Evolutionary conservation across 352 stramenopile genomes (phyloP).

Genomic region (Phytophthora capsici): DNA sequence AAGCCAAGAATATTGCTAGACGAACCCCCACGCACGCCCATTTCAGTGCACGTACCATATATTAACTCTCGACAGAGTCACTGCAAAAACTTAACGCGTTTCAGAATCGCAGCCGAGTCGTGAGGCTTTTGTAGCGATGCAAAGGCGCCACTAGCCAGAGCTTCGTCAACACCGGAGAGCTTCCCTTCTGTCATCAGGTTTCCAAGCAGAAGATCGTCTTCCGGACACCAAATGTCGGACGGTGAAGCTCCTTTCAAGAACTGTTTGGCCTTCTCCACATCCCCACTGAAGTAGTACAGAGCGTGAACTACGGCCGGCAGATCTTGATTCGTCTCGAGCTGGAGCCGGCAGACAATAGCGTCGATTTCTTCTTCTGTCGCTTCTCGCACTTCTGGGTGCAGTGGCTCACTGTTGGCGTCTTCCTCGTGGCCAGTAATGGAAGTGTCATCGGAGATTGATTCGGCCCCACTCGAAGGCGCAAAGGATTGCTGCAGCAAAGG

Average conservation of each 20-base stretch:
- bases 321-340: slow-evolving; percentile 41
- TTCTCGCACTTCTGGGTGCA: not conserved
- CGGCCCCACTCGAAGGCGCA: slow-evolving; percentile 6
- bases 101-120: slow-evolving; percentile 48
- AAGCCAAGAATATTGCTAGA: slow-evolving; percentile 5
- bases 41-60: slow-evolving; percentile 7
- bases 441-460: not conserved
- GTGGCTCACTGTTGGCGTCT: not conserved
- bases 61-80: slow-evolving; percentile 36
- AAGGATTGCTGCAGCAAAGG: slow-evolving; percentile 33
- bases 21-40: slow-evolving; percentile 10
- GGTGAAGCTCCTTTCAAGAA: slow-evolving; percentile 46
- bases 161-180: slow-evolving; percentile 24
- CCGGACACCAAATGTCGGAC: slow-evolving; percentile 48
- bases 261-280: slow-evolving; percentile 31
- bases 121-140: slow-evolving; percentile 45
- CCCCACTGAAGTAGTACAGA: slow-evolving; percentile 51
- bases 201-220: slow-evolving; percentile 59
- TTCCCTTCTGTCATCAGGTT: slow-evolving; percentile 26
- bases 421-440: not conserved
- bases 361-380: slow-evolving; percentile 39
- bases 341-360: slow-evolving; percentile 37
- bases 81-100: slow-evolving; percentile 67
- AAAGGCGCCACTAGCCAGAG: slow-evolving; percentile 44
- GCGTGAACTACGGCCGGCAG: slow-evolving; percentile 40